phyloP scores from a whole-genome alignment of 148 eudicot species.

The Limonium bicolor region DNA sequence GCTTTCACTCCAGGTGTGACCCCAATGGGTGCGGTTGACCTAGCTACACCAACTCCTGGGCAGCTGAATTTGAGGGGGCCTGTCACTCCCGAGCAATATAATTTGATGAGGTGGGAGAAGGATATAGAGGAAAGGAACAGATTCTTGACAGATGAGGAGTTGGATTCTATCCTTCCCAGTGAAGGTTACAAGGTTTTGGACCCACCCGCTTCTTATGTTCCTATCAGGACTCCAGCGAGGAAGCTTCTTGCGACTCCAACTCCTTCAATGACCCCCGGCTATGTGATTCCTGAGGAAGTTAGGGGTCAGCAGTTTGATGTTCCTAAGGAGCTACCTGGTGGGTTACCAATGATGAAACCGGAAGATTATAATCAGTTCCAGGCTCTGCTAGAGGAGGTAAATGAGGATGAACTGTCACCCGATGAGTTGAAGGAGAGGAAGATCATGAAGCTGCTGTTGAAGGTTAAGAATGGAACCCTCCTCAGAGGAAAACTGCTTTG shows the following conservation, averaged over 20 bases:
- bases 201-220: constrained; percentile 77
- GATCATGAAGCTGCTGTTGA: constrained; percentile 85
- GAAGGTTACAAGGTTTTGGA: constrained; percentile 91
- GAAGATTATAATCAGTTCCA: constrained; percentile 85
- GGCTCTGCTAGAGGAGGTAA: constrained; percentile 56
- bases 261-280: constrained; percentile 75
- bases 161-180: constrained; percentile 78
- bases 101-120: constrained; percentile 86
- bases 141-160: constrained; percentile 89
- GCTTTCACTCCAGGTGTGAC: constrained; percentile 87
- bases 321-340: constrained; percentile 75
- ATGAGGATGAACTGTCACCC: constrained; percentile 79
- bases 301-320: constrained; percentile 86
- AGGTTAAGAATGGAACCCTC: constrained; percentile 98
- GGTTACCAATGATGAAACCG: constrained; percentile 77
- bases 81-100: constrained; percentile 81
- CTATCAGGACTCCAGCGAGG: constrained; percentile 88
- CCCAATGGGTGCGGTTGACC: constrained; percentile 68
- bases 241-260: constrained; percentile 98
- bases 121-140: constrained; percentile 94
- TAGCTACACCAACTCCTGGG: constrained; percentile 78
- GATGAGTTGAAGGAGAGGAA: constrained; percentile 92
- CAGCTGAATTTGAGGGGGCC: constrained; percentile 60
- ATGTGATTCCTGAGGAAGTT: constrained; percentile 75
- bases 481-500: constrained; percentile 92